Base-by-base conservation (phyloP, 129 eudicot species). In the Flaveria linearis region DNA sequence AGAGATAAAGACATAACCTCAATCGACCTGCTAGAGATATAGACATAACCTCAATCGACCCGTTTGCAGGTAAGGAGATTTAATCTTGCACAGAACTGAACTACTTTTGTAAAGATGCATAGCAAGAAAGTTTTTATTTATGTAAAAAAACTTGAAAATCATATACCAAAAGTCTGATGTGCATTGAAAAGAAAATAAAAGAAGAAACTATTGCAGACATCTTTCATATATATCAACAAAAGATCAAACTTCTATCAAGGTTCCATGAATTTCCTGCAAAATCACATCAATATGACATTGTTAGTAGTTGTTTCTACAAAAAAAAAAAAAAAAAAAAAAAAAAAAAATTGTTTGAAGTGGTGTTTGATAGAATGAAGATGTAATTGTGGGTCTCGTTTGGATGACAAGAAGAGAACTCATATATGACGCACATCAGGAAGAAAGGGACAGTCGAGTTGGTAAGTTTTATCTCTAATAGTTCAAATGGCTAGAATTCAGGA, bases 231-330 rank as follows among this genome's bases (percentile, higher is more conserved):
- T 55, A 71, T 65, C 73, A 55, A 82, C 84, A 78, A 72, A 80
- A 80, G 64, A 53, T 79, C 43, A 71, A 71, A 84, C 75, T 52
- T 71, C 84, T 66, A 76, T 61, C 52, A 73, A 78, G 72, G 70
- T 79, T 72, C 72, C 76, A 76, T 52, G 84, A 82, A 82, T 82
- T 79, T 82, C 91, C 91, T 87, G 86, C 78, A 87, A 51, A 68
- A 72, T 72, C 64, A 75, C 82, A 62, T 63, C 25, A 56, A 28
- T 46, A 53, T 11, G 23, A 69, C 15, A 39, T 51, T 26, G 5
- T 28, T 53, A n/a, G 60, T 53, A 53, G 60, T 17, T 53, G 17
- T 53, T 53, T 53, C 10, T 15, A 15, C 56, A 13, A 17, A n/a
- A 14, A 2, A 52, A 52, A 5, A 6, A 2, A 52, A 5, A 6